A percentile compares a stretch with the other conserved stretches of the same genome.
Evolutionary conservation across 768 basidiomycete genomes (phyloP).

Genomic region (Pulveroboletus sp.): DNA sequence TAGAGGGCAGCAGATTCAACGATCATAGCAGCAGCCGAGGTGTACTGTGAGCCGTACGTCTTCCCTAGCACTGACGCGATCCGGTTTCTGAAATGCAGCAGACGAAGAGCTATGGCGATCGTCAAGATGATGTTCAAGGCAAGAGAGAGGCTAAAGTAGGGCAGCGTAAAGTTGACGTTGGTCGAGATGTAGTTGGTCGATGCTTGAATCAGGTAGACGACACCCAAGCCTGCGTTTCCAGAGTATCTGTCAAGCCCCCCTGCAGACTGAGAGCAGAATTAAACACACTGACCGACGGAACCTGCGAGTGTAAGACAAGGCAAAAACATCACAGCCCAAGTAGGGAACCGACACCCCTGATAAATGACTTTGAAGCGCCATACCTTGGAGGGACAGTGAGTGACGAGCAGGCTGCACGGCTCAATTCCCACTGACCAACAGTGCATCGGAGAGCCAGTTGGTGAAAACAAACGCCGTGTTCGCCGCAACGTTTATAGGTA

Average conservation of each 20-base stretch:
- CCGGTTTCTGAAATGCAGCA: too few species aligned
- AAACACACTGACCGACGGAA: constrained; percentile 4
- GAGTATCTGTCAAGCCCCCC: not conserved
- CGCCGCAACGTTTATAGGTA: constrained; percentile 14
- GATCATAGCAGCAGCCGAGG: too few species aligned
- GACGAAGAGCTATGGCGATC: too few species aligned
- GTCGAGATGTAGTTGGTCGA: constrained; percentile 11
- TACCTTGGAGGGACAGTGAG: constrained; percentile 2
- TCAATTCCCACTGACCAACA: constrained; percentile 24
- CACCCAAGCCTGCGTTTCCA: constrained; percentile 11
- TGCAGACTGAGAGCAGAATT: not conserved
- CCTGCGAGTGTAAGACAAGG: constrained; percentile 11
- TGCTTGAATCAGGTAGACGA: constrained; percentile 8
- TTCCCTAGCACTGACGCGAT: too few species aligned
- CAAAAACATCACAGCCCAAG: constrained; percentile 8
- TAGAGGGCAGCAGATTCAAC: too few species aligned
- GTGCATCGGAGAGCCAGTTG: constrained; percentile 16
- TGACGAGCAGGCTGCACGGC: not conserved
- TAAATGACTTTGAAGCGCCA: constrained; percentile 21
- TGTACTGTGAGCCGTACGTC: too few species aligned
- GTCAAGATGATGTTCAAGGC: constrained; percentile 35
- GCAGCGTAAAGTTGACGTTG: constrained; percentile 11
- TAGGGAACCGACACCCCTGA: not conserved
- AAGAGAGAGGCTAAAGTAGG: constrained; percentile 29
- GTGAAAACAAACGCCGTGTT: constrained; percentile 9